Percentiles rank a stretch among this genome's conserved stretches.
These are phyloP conservation scores for Microbotryum scabiosae DNA, from an alignment of 1,284 basidiomycete species.

Conservation along the genomic window DNA sequence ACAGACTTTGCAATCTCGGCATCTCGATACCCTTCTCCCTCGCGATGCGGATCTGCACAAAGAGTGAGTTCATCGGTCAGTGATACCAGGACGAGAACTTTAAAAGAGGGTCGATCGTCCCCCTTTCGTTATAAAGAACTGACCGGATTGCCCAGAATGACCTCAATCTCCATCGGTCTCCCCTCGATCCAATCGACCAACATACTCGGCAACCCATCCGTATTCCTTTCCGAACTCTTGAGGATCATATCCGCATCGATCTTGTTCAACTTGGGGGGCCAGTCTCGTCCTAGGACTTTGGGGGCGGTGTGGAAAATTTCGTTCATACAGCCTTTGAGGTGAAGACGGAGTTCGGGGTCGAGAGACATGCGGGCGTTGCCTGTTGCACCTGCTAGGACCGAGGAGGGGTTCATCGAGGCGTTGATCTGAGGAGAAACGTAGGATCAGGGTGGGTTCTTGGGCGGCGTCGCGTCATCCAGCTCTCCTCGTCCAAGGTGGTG, in stretches of 20 bases:
- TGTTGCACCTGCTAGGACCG: constrained; percentile 43
- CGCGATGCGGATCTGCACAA: constrained; percentile 38
- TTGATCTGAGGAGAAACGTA: constrained; percentile 36
- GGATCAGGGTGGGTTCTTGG: neutral
- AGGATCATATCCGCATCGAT: constrained; percentile 39
- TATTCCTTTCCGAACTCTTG: constrained; percentile 40
- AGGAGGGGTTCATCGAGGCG: constrained; percentile 43
- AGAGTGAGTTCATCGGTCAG: too few relatives aligned
- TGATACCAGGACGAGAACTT: neutral
- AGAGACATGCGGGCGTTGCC: constrained; percentile 41
- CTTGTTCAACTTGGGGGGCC: constrained; percentile 36
- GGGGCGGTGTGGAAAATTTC: constrained; percentile 42
- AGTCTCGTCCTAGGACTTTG: constrained; percentile 37
- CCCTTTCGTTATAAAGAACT: neutral
- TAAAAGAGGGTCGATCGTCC: neutral
- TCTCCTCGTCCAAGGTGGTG: neutral
- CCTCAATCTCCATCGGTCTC: constrained; percentile 43
- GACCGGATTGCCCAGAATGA: constrained; percentile 38
- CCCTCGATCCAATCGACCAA: constrained; percentile 42
- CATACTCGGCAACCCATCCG: constrained; percentile 42
- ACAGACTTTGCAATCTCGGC: constrained; percentile 42
- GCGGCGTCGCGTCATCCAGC: too few relatives aligned
- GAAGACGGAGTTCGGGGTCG: constrained; percentile 38
- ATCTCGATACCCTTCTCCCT: constrained; percentile 39
- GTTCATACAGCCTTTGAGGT: constrained; percentile 42